Evolutionary conservation across 2,329 filamentous ascomycete genomes (phyloP).

Genomic region (Trichoderma koningiopsis): DNA sequence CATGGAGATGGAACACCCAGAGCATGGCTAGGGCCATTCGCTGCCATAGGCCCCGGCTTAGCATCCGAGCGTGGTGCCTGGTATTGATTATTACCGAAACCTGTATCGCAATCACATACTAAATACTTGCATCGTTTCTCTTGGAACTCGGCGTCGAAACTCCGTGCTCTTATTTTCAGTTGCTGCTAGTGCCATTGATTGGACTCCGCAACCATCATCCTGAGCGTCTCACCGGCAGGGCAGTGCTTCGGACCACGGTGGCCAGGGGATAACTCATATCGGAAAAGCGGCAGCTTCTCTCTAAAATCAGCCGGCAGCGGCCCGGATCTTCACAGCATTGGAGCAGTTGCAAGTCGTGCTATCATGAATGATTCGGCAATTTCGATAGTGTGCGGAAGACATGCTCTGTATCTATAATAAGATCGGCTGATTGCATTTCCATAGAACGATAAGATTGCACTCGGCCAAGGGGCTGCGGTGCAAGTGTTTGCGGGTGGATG

Average conservation of each 20-base stretch:
- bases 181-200: neutral
- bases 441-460: conserved; percentile 12
- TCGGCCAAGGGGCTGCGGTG: neutral
- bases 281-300: conserved; percentile 3
- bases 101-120: neutral
- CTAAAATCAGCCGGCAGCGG: conserved; percentile 1
- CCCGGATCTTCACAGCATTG: conserved; percentile 11
- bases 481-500: neutral
- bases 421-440: neutral
- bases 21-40: neutral
- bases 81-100: neutral
- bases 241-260: conserved; percentile 10
- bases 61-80: conserved; percentile 21
- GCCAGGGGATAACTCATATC: conserved; percentile 8
- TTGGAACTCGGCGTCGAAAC: neutral
- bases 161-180: neutral
- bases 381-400: neutral
- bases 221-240: conserved; percentile 14
- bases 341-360: neutral
- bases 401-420: conserved; percentile 8
- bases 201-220: conserved; percentile 1
- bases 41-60: conserved; percentile 9
- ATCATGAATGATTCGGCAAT: neutral
- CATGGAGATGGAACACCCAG: conserved; percentile 18
- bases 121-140: neutral